Conservation (phyloP, 352 stramenopile genomes). For the Pythium rishiriense region DNA sequence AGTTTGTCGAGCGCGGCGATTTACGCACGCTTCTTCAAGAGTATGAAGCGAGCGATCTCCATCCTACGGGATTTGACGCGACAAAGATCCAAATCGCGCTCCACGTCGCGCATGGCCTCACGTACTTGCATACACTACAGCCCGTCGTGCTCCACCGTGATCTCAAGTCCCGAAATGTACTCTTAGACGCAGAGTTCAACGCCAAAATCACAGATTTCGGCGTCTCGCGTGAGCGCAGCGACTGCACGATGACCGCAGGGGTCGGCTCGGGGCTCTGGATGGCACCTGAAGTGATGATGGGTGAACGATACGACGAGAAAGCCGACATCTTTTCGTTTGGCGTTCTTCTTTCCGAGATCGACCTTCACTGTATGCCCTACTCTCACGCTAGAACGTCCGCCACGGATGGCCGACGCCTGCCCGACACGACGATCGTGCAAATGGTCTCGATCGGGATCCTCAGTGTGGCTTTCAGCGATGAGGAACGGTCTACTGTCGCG, state of each 20-base stretch:
- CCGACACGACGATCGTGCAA: slow-evolving; percentile 10
- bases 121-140: slow-evolving; percentile 9
- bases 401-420: slow-evolving; percentile 11
- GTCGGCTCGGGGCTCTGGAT: slow-evolving; percentile 32
- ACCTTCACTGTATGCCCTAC: slow-evolving; percentile 31
- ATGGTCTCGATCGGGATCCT: slow-evolving; percentile 25
- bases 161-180: slow-evolving; percentile 27
- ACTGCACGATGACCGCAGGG: slow-evolving; percentile 16
- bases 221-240: slow-evolving; percentile 16
- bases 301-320: slow-evolving; percentile 30
- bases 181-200: slow-evolving; percentile 23
- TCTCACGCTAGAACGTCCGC: slow-evolving; percentile 9
- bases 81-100: slow-evolving; percentile 29
- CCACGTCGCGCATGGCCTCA: slow-evolving; percentile 1
- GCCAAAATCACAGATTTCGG: slow-evolving; percentile 39
- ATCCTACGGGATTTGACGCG: not conserved
- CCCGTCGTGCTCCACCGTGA: slow-evolving; percentile 3
- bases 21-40: slow-evolving; percentile 37
- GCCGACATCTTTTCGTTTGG: slow-evolving; percentile 37
- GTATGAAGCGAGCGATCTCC: slow-evolving; percentile 24
- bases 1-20: slow-evolving; percentile 33
- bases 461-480: slow-evolving; percentile 13
- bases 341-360: slow-evolving; percentile 33
- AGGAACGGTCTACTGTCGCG: slow-evolving; percentile 9
- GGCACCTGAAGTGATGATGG: slow-evolving; percentile 36